Evolutionary conservation across 257 asterid genomes (phyloP).

Genomic region (Przewalskia tangutica): DNA sequence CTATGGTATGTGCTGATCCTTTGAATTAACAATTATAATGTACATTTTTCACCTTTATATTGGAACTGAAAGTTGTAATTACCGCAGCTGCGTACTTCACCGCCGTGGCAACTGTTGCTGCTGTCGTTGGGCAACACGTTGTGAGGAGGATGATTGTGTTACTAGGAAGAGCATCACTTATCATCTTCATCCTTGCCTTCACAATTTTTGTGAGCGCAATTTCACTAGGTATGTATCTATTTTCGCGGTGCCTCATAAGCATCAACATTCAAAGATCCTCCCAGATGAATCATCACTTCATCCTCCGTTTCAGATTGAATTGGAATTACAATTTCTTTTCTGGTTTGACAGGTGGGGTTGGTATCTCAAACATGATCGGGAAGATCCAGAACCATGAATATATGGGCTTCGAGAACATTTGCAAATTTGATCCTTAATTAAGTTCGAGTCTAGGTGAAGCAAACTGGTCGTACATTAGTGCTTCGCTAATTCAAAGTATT

Average conservation of each 20-base stretch:
- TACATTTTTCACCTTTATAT: not conserved
- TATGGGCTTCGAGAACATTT: conserved; percentile 91
- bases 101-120: conserved; percentile 72
- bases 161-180: conserved; percentile 85
- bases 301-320: not conserved
- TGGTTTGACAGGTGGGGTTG: conserved; percentile 75
- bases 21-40: not conserved
- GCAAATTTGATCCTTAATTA: conserved; percentile 51
- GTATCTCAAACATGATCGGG: conserved; percentile 77
- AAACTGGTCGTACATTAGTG: not conserved
- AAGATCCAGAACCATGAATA: conserved; percentile 64
- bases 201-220: conserved; percentile 90
- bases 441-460: not conserved
- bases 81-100: conserved; percentile 62
- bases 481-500: not conserved
- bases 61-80: not conserved
- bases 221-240: conserved; percentile 52
- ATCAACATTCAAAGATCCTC: not conserved
- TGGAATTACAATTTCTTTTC: not conserved
- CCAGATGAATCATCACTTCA: not conserved
- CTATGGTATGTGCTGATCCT: conserved; percentile 43
- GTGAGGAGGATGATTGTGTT: conserved; percentile 57
- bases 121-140: conserved; percentile 73
- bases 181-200: conserved; percentile 77
- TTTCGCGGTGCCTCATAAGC: not conserved